Evolutionary conservation across 495 filamentous ascomycete genomes (phyloP).

Genomic region (Daldinia caldariorum): DNA sequence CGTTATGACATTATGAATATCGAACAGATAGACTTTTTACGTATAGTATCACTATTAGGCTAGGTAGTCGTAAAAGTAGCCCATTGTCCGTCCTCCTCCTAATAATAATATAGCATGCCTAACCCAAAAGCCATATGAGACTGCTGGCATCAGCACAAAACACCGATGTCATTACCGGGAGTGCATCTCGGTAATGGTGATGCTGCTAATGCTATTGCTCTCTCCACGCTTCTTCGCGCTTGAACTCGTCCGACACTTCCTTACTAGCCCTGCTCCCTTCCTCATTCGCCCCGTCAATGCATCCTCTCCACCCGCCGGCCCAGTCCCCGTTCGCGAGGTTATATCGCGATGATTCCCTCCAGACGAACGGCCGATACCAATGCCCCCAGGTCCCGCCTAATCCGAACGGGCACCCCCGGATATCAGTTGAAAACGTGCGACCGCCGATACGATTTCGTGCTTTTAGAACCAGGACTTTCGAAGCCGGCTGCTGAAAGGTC

Average conservation of each 20-base stretch:
- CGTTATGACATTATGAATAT: background rate
- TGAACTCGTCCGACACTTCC: constrained; percentile 2
- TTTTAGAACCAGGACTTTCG: constrained; percentile 47
- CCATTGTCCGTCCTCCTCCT: background rate
- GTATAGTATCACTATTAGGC: background rate
- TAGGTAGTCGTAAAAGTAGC: background rate
- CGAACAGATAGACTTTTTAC: background rate
- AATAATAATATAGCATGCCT: constrained; percentile 8
- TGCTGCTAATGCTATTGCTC: too few relatives aligned
- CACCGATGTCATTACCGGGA: background rate
- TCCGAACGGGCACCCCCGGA: background rate
- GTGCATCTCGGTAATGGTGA: background rate
- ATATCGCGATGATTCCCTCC: background rate
- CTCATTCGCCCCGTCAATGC: constrained; percentile 7
- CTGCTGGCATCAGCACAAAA: background rate
- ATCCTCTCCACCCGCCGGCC: constrained; percentile 6
- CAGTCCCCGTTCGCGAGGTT: constrained; percentile 5
- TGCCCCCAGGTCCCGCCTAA: background rate
- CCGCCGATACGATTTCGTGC: constrained; percentile 52
- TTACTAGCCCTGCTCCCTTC: constrained; percentile 4
- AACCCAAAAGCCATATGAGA: background rate
- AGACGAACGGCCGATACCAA: background rate
- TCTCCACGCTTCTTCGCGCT: background rate
- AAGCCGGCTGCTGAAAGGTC: constrained; percentile 35
- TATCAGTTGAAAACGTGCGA: constrained; percentile 38